phyloP scores from a whole-genome alignment of 2,329 filamentous ascomycete species.

The Aureobasidium lini region DNA sequence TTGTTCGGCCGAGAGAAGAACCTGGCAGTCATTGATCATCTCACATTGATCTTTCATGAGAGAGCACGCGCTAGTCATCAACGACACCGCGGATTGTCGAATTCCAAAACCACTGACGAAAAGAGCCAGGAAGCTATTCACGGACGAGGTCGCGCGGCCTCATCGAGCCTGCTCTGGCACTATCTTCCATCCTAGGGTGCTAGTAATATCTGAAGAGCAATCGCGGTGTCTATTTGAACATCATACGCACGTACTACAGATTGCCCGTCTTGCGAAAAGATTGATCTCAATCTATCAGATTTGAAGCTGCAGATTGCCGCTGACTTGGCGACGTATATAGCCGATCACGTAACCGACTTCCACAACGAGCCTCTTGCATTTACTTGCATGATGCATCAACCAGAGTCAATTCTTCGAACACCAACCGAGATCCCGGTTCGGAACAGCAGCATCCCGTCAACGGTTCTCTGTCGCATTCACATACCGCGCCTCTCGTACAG shows the following conservation, averaged over 20 bases:
- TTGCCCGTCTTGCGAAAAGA: background rate
- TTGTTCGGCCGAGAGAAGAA: background rate
- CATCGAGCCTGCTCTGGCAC: too few relatives aligned
- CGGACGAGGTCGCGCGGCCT: too few relatives aligned
- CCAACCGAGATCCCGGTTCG: background rate
- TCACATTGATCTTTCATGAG: background rate
- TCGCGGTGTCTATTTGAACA: background rate
- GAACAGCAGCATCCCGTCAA: background rate
- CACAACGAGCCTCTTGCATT: constrained; percentile 9
- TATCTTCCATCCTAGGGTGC: too few relatives aligned
- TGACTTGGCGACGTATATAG: background rate
- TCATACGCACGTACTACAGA: constrained; percentile 2
- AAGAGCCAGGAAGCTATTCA: too few relatives aligned
- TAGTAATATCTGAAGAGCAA: background rate
- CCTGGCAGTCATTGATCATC: background rate
- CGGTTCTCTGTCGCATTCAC: background rate
- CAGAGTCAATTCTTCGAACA: background rate
- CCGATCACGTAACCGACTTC: constrained; percentile 11
- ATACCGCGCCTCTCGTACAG: background rate
- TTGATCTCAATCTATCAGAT: constrained; percentile 3
- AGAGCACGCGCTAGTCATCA: background rate
- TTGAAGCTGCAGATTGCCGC: constrained; percentile 9
- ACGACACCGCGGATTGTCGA: background rate
- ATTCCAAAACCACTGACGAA: too few relatives aligned
- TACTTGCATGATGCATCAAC: constrained; percentile 4